Conservation (phyloP, 768 basidiomycete genomes). For the Agaricus blazei region DNA sequence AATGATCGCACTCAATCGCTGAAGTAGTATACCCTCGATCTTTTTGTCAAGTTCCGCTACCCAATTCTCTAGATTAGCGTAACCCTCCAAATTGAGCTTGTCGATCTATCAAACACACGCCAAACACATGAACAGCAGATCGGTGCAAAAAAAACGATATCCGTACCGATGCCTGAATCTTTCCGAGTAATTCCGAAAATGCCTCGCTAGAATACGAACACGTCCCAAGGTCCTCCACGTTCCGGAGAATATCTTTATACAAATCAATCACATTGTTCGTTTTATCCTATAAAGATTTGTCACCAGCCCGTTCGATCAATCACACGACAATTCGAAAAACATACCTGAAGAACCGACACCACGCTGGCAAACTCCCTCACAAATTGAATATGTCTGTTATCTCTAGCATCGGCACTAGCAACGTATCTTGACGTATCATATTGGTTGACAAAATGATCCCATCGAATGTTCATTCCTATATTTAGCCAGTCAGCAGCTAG, state of each 20-base stretch:
- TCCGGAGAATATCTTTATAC: conserved; percentile 78
- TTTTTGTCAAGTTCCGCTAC: conserved; percentile 77
- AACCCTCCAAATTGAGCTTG: conserved; percentile 91
- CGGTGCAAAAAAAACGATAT: background rate
- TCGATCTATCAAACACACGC: conserved; percentile 60
- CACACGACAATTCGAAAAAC: no score
- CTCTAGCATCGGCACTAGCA: conserved; percentile 65
- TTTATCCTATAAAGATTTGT: conserved; percentile 60
- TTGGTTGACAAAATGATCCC: conserved; percentile 96
- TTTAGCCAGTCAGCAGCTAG: background rate
- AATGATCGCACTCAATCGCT: conserved; percentile 71
- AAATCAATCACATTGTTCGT: conserved; percentile 91
- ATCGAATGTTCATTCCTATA: conserved; percentile 88
- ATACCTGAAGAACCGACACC: conserved; percentile 84
- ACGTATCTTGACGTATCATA: conserved; percentile 82
- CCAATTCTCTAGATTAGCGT: conserved; percentile 91
- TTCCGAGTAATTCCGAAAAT: conserved; percentile 71
- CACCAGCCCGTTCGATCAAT: background rate
- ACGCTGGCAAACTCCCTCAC: conserved; percentile 94
- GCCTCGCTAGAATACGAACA: conserved; percentile 84
- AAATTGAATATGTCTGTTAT: conserved; percentile 89
- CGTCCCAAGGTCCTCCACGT: conserved; percentile 82
- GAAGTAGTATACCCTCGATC: conserved; percentile 77
- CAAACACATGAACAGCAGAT: background rate
- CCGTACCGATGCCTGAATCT: conserved; percentile 81